Evolutionary conservation across 805 yeast genomes (phyloP), one percentile per base, ranked within the genome.

Genomic region (Yarrowia bubula): DNA sequence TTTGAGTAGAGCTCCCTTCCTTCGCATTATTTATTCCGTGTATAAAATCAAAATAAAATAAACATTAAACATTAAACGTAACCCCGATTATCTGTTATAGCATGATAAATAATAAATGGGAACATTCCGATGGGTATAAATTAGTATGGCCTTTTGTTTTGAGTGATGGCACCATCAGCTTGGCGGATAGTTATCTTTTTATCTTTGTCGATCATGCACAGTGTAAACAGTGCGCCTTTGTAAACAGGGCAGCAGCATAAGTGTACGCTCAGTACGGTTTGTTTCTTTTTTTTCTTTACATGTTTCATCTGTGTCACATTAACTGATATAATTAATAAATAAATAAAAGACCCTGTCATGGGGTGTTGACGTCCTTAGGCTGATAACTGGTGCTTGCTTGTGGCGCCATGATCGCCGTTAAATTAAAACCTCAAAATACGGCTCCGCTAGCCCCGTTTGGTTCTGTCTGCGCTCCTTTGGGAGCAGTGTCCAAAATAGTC

Each of bases 11-110:
- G 18, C 8, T 14, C 14, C 32, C 22, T 18, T 28, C 37, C 60
- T 28, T 32, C n/a, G 61, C 61, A 55, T 55, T 55, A 55, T 55
- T 55, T 55, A 55, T 55, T 28, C 60, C 44, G 60, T 53, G 60
- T 53, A 31, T 37, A 39, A 38, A 38, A 51, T 44, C 22, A 22
- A 13, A 42, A 9, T 15, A 22, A 13, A 42, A 9, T 15, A 42
- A 13, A 38, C 42, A 38, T 38, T 13, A 38, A 38, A 38, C 38
- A 35, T 35, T 35, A 35, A 35, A 35, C 28, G 7, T 35, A 10
- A 35, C 38, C 10, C 13, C 13, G 38, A 35, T 35, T 35, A 35
- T 8, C 7, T 3, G 38, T 35, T 10, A 9, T 35, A 4, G 38
- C 38, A 10, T 35, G 38, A 9, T 35, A 35, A 35, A 10, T 35